Percentiles rank a stretch among this genome's conserved stretches.
Evolutionary conservation across 352 stramenopile species (phyloP).

Genomic region (Aphanomyces cochlioides): DNA sequence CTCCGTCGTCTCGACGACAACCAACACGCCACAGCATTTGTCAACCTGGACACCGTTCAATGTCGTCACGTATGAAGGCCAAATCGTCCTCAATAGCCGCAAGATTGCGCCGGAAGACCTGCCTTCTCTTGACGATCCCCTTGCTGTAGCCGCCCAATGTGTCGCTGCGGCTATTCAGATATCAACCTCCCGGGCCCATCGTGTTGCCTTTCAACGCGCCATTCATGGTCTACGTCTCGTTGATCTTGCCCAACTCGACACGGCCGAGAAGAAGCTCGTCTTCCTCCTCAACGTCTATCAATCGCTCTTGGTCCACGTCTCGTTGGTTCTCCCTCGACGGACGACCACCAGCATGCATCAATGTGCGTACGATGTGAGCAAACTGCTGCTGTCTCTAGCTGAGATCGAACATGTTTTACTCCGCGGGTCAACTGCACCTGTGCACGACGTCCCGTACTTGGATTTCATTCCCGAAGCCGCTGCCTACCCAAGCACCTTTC

Average conservation of each 20-base stretch:
- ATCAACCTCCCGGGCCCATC: slow-evolving; percentile 19
- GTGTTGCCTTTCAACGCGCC: slow-evolving; percentile 48
- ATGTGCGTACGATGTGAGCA: slow-evolving; percentile 72
- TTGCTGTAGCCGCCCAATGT: slow-evolving; percentile 10
- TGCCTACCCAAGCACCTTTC: slow-evolving; percentile 38
- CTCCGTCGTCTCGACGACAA: not conserved
- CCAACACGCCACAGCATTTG: not conserved
- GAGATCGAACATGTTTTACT: slow-evolving; percentile 87
- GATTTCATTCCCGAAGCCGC: slow-evolving; percentile 41
- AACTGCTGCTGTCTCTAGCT: slow-evolving; percentile 55
- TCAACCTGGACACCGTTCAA: slow-evolving; percentile 24
- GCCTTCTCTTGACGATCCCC: slow-evolving; percentile 35
- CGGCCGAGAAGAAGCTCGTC: slow-evolving; percentile 46
- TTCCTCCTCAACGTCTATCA: slow-evolving; percentile 91
- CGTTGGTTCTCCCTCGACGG: slow-evolving; percentile 51
- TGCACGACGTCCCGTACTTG: slow-evolving; percentile 37
- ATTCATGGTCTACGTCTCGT: slow-evolving; percentile 46
- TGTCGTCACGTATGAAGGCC: slow-evolving; percentile 26
- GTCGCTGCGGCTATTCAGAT: not conserved
- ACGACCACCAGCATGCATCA: slow-evolving; percentile 45
- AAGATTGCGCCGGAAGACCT: slow-evolving; percentile 20
- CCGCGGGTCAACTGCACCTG: slow-evolving; percentile 42
- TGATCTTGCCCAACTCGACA: slow-evolving; percentile 37
- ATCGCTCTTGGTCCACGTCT: slow-evolving; percentile 81
- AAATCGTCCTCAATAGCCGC: slow-evolving; percentile 22